Evolutionary conservation across 2,329 filamentous ascomycete genomes (phyloP), one percentile per base, ranked within the genome.

Genomic region (Colletotrichum abscissum): DNA sequence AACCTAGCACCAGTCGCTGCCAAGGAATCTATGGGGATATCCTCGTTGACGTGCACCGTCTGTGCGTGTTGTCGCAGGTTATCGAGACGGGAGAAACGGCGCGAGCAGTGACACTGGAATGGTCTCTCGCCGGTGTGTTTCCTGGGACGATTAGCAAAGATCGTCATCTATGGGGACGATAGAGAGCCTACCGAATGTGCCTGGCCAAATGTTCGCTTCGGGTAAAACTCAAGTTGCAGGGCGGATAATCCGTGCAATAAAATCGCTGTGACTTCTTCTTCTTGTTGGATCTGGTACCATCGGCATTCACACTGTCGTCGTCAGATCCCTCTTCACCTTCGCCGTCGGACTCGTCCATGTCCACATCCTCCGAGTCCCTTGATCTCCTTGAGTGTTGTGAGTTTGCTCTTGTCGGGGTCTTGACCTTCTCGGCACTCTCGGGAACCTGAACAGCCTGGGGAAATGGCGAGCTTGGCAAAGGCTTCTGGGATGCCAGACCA

Each of bases 121-220:
- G 97, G 97, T 33, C 97, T 92, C 85, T 99, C 97, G 66, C 97
- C 97, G 0, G 97, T 99, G 80, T 99, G 97, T 89, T 98, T 98
- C 78, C 95, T 97, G 75, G 22, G 72, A 69, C 55, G 69, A 57
- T 62, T 35, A 57, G 59, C 14, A 52, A 46, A 26, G 52, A 52
- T 33, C 24, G 9, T 14, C 38, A 9, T n/a, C 38, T 16, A 28
- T 28, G 22, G 19, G 8, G 8, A 22, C 3, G 22, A 14, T 46
- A 30, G 14, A n/a, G 16, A 26, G 12, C 78, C 46, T 88, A 95
- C 92, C 95, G 91, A 78, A 99, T 98, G 80, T 99, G 97, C 64
- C 97, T 90, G 19, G 96, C 96, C 74, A 99, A 84, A 86, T 99
- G 97, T 81, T 99, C 97, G 80, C 96, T 98, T 75, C 97, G 88